Evolutionary conservation across 2,329 filamentous ascomycete genomes (phyloP).

Genomic region (Myriosclerotinia duriaeana): DNA sequence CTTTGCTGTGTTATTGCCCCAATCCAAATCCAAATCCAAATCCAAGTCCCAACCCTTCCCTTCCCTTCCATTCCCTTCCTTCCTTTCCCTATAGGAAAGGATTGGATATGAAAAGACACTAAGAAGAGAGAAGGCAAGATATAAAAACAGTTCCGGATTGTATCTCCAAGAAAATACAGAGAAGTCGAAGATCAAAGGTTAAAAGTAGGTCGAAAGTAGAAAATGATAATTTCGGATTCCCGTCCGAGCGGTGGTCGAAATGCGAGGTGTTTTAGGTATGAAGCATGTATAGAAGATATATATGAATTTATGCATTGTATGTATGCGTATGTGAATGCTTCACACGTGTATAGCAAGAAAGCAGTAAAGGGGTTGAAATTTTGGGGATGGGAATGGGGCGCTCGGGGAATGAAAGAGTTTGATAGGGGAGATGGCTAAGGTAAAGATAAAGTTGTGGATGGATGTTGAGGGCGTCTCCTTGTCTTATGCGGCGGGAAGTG

Average conservation of each 20-base stretch:
- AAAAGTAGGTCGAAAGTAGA: not conserved
- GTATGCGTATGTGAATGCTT: not conserved
- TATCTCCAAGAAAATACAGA: constrained; percentile 20
- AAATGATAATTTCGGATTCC: not conserved
- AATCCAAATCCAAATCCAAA: not conserved
- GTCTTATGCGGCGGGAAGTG: not conserved
- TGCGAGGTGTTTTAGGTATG: not conserved
- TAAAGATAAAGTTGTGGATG: no score
- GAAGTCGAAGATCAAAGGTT: not conserved
- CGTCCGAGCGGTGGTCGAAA: not conserved
- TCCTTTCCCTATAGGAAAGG: not conserved
- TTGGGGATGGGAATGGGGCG: not conserved
- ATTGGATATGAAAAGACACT: constrained; percentile 4
- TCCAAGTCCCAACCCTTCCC: not conserved
- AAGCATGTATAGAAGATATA: constrained; percentile 10
- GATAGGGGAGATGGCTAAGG: not conserved
- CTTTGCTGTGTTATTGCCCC: not conserved
- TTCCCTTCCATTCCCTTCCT: no score
- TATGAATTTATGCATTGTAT: not conserved
- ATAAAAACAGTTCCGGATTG: constrained; percentile 16
- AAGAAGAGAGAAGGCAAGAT: not conserved
- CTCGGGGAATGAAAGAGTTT: not conserved
- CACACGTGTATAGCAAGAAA: constrained; percentile 8
- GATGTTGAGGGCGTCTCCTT: not conserved
- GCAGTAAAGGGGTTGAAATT: not conserved